Conservation (phyloP, 2,329 filamentous ascomycete species). For the Nemania sp. region DNA sequence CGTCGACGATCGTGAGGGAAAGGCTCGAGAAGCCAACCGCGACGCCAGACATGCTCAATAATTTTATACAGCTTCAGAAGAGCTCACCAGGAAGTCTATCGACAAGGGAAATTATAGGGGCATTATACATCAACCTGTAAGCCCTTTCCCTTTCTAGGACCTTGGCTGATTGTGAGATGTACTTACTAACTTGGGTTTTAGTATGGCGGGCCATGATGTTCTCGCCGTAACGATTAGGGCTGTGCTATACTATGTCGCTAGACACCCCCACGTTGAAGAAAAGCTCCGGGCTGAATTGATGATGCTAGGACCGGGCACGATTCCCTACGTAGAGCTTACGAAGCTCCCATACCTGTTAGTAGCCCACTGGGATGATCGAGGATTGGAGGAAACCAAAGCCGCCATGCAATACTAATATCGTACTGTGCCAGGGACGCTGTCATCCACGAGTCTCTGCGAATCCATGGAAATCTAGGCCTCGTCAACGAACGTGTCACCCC, state of each 20-base stretch:
- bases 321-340: not conserved
- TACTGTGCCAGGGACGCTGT: slow-evolving; percentile 18
- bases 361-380: not conserved
- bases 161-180: too few species aligned
- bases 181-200: not conserved
- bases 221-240: slow-evolving; percentile 21
- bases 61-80: not conserved
- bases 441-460: slow-evolving; percentile 14
- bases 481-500: slow-evolving; percentile 6
- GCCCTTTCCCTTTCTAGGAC: not conserved
- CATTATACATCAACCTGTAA: slow-evolving; percentile 12
- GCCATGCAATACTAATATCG: not conserved
- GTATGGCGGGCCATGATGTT: slow-evolving; percentile 26
- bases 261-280: not conserved
- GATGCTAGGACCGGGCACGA: not conserved
- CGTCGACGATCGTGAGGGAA: not conserved
- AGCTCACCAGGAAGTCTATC: not conserved
- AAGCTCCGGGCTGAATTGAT: slow-evolving; percentile 14
- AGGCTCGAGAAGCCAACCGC: slow-evolving; percentile 2
- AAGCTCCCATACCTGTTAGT: slow-evolving; percentile 28
- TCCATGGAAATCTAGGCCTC: slow-evolving; percentile 9
- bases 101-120: slow-evolving; percentile 9
- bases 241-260: slow-evolving; percentile 22
- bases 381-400: not conserved
- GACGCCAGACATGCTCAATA: slow-evolving; percentile 4